Conservation (phyloP, 2,329 filamentous ascomycete species). For the Lecanosticta acicola region DNA sequence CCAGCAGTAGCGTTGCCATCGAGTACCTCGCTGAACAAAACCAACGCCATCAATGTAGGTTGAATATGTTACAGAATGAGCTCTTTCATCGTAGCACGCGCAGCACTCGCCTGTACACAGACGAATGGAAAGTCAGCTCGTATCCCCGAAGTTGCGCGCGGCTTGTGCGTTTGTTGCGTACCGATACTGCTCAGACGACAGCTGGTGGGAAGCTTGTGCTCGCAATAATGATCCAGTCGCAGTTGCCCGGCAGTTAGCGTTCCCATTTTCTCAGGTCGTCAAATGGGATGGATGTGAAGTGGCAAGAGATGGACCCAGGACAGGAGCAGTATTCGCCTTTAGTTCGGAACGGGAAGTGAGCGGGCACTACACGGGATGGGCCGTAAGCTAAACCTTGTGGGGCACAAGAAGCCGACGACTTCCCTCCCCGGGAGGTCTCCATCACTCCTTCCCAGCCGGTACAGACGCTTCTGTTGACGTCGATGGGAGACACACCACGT, state of each 20-base stretch:
- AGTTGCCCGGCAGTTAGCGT: constrained; percentile 28
- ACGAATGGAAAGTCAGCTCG: too few relatives aligned
- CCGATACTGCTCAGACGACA: constrained; percentile 28
- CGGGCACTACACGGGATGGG: background rate
- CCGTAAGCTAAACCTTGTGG: background rate
- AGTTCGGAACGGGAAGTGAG: background rate
- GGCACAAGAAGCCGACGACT: background rate
- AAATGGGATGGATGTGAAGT: too few relatives aligned
- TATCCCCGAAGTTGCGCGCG: too few relatives aligned
- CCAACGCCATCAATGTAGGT: constrained; percentile 49
- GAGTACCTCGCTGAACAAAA: constrained; percentile 42
- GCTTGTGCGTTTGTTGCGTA: too few relatives aligned
- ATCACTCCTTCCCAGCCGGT: too few relatives aligned
- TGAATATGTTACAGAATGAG: constrained; percentile 40
- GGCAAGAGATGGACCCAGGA: too few relatives aligned
- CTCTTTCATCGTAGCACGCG: constrained; percentile 30
- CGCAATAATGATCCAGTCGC: constrained; percentile 27
- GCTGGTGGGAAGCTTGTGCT: constrained; percentile 31
- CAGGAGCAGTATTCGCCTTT: background rate
- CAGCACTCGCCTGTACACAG: constrained; percentile 30
- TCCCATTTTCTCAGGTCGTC: too few relatives aligned
- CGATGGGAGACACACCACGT: too few relatives aligned
- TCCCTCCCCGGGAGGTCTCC: background rate
- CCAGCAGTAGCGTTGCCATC: constrained; percentile 50
- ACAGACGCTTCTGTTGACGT: too few relatives aligned